Conservation (phyloP, 2,329 filamentous ascomycete species). For the Phialocephala subalpina region DNA sequence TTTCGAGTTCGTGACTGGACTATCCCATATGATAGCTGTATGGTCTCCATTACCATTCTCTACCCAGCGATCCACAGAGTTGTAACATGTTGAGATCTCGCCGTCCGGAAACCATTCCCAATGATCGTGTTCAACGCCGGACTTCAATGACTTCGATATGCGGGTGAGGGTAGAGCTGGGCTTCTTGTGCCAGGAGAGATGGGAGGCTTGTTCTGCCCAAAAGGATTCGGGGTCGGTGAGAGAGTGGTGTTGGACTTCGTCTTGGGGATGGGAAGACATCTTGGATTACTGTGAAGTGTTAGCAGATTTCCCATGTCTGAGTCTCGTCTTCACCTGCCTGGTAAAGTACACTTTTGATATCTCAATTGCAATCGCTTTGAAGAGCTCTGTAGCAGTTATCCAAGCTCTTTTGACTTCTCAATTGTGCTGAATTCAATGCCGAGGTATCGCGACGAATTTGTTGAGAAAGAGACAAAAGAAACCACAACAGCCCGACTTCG, state of each 20-base stretch:
- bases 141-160: conserved; percentile 68
- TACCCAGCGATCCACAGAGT: conserved; percentile 92
- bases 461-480: conserved; percentile 1
- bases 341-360: neutral
- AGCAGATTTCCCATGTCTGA: neutral
- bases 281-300: conserved; percentile 11
- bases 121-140: conserved; percentile 70
- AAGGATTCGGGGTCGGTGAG: conserved; percentile 75
- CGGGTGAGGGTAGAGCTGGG: conserved; percentile 69
- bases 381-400: neutral
- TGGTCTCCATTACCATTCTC: conserved; percentile 75
- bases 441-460: neutral
- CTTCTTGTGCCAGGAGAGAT: conserved; percentile 82
- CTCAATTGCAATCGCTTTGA: neutral
- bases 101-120: conserved; percentile 94
- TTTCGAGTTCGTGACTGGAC: conserved; percentile 79
- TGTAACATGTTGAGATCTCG: conserved; percentile 90
- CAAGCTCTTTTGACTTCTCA: neutral
- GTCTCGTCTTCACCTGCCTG: neutral
- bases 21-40: conserved; percentile 86
- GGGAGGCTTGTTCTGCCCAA: conserved; percentile 77
- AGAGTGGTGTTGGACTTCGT: conserved; percentile 54
- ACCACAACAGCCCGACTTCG: conserved; percentile 5
- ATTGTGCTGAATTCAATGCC: neutral
- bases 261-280: conserved; percentile 43